Conservation (phyloP, 805 yeast species). For the Metschnikowia rubicola region DNA sequence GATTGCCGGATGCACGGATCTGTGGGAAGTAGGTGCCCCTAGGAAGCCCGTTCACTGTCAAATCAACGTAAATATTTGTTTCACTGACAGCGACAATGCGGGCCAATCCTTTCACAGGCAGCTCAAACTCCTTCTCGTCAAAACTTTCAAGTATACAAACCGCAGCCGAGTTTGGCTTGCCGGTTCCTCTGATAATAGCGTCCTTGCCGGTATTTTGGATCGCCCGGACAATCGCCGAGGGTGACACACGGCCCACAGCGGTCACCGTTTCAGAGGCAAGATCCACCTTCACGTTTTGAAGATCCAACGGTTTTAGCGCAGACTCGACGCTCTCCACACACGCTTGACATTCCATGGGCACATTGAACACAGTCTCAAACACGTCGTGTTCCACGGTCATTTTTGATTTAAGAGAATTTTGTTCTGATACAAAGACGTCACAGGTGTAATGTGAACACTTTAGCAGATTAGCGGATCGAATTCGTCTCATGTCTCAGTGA, state of each 20-base stretch:
- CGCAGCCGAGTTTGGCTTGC: conserved; percentile 82
- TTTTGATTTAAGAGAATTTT: neutral
- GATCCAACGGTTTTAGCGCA: conserved; percentile 53
- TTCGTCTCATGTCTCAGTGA: no score
- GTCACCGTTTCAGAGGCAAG: conserved; percentile 58
- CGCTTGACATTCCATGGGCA: conserved; percentile 73
- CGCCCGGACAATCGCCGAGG: conserved; percentile 65
- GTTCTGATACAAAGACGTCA: no score
- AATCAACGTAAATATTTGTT: conserved; percentile 60
- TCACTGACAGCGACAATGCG: conserved; percentile 69
- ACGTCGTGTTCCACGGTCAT: conserved; percentile 4
- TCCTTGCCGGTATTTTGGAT: conserved; percentile 78
- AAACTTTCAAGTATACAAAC: conserved; percentile 84
- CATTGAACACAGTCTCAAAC: conserved; percentile 74
- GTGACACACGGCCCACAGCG: conserved; percentile 69
- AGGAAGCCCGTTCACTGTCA: conserved; percentile 71
- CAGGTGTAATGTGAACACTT: no score
- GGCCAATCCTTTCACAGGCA: conserved; percentile 82
- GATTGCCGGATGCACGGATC: conserved; percentile 68
- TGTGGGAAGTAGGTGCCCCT: conserved; percentile 67
- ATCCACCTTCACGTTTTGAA: conserved; percentile 54
- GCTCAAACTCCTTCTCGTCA: conserved; percentile 39
- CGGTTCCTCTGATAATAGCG: conserved; percentile 90
- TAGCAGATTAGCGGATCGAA: no score
- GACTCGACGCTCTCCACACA: conserved; percentile 61